Evolutionary conservation across 2,329 filamentous ascomycete genomes (phyloP), one percentile per base, ranked within the genome.

Genomic region (Alternaria arborescens): DNA sequence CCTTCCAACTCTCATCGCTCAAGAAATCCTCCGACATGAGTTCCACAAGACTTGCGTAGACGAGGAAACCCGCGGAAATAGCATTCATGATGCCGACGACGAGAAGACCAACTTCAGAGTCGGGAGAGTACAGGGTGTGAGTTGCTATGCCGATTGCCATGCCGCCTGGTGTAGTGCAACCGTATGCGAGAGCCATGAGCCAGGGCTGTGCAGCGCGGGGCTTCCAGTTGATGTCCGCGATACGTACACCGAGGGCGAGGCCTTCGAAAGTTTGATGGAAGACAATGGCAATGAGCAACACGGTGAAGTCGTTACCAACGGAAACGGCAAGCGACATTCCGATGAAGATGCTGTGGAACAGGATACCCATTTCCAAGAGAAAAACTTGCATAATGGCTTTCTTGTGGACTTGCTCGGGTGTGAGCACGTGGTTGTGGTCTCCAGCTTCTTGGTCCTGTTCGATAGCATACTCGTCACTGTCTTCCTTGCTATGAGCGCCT

Each of bases 21-120:
- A 93, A 73, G 69, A 96, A 96, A 71, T 97, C 93, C 78, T 96
- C 92, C 0, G 92, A 91, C 47, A 97, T 83, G 20, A 97, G 83
- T 79, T 97, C 92, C 4, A 96, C 93, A 43, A 97, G 81, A 0
- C 91, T 92, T 0, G 93, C 92, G 74, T 94, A 96, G 4, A 96
- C 82, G 28, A 97, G 79, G 52, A 97, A 82, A 0, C 93, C 93
- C 52, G 90, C 89, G 10, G 90, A 93, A 52, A 96, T 90, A 40
- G 91, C 92, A 71, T 97, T 96, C 85, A 94, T 95, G 73, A 94
- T 87, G 8, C 93, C 93, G 6, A 96, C 92, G 80, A 94, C 90
- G 26, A 96, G 81, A 48, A 96, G 79, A 0, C 93, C 92, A 0
- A 88, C 87, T 72, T 92, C 86, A 70, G 90, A 92, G 69, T 87